Conservation (phyloP, 2,329 filamentous ascomycete species). For the Fusarium paranaense region DNA sequence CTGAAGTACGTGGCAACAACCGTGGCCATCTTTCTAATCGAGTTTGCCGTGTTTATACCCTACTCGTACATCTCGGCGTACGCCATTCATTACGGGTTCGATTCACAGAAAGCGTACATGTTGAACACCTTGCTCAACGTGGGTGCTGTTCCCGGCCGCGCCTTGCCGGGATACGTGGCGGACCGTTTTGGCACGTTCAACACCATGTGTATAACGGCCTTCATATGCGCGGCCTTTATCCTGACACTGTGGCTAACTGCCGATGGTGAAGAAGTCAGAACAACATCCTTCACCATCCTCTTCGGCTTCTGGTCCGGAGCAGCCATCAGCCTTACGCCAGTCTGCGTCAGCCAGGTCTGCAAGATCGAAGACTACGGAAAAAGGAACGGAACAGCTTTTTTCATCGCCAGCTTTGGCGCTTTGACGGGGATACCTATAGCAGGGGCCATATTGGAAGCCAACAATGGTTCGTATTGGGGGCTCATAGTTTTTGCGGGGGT, state of each 20-base stretch:
- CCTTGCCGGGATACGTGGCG: conserved; percentile 71
- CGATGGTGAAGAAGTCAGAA: conserved; percentile 53
- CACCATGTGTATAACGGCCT: conserved; percentile 70
- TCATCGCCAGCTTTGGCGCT: conserved; percentile 70
- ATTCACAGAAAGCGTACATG: conserved; percentile 69
- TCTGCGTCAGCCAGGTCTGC: conserved; percentile 78
- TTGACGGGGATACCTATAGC: conserved; percentile 70
- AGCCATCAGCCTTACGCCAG: conserved; percentile 77
- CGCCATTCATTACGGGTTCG: conserved; percentile 61
- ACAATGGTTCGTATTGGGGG: conserved; percentile 6
- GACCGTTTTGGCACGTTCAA: conserved; percentile 79
- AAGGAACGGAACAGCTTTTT: conserved; percentile 77
- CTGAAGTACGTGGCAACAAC: conserved; percentile 64
- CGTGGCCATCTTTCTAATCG: conserved; percentile 63
- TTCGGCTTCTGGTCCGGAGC: conserved; percentile 80
- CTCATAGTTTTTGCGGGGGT: conserved; percentile 22
- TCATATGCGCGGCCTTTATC: conserved; percentile 56
- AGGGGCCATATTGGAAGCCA: conserved; percentile 50
- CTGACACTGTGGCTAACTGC: conserved; percentile 72
- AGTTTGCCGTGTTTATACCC: conserved; percentile 73
- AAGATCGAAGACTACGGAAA: conserved; percentile 75
- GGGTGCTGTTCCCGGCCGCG: conserved; percentile 75
- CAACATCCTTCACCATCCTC: conserved; percentile 70
- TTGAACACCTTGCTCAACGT: conserved; percentile 77
- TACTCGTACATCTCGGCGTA: conserved; percentile 77